Percentiles rank a stretch among this genome's conserved stretches.
Evolutionary conservation across 805 yeast species (phyloP).

Genomic region (Kodamaea neixiangensis): DNA sequence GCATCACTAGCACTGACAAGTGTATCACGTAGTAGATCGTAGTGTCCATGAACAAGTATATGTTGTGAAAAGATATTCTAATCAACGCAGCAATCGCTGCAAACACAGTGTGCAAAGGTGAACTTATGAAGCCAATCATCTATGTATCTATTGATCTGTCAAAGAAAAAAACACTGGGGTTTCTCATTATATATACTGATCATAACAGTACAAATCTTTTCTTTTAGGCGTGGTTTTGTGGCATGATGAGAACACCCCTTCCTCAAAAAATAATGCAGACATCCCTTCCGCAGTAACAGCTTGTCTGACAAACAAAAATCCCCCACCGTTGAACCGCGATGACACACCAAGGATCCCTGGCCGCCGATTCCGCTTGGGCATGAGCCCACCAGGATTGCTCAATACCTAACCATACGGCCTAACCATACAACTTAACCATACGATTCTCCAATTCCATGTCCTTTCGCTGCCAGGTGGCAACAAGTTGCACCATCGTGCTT

Average conservation of each 20-base stretch:
- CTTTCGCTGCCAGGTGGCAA: no score
- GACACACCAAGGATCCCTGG: not conserved
- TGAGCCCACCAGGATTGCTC: not conserved
- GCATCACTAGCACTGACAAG: slow-evolving; percentile 14
- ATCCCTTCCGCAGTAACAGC: not conserved
- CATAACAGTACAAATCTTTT: not conserved
- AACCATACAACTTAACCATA: no score
- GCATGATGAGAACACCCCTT: not conserved
- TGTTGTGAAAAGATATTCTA: slow-evolving; percentile 9
- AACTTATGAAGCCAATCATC: slow-evolving; percentile 1
- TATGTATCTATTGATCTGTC: not conserved
- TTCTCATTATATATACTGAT: slow-evolving; percentile 1
- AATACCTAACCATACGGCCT: not conserved
- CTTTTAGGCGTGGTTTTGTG: not conserved
- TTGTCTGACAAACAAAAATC: not conserved
- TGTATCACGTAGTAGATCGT: slow-evolving; percentile 16
- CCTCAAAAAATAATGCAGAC: not conserved
- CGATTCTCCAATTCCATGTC: not conserved
- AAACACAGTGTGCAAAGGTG: slow-evolving; percentile 10
- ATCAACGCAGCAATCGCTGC: slow-evolving; percentile 9
- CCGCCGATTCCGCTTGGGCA: not conserved
- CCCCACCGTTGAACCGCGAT: not conserved
- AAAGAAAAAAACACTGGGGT: not conserved
- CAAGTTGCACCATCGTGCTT: not conserved
- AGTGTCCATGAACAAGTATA: slow-evolving; percentile 13